Conservation (phyloP, 169 alveolate species). For the Amoebophrya sp. region DNA sequence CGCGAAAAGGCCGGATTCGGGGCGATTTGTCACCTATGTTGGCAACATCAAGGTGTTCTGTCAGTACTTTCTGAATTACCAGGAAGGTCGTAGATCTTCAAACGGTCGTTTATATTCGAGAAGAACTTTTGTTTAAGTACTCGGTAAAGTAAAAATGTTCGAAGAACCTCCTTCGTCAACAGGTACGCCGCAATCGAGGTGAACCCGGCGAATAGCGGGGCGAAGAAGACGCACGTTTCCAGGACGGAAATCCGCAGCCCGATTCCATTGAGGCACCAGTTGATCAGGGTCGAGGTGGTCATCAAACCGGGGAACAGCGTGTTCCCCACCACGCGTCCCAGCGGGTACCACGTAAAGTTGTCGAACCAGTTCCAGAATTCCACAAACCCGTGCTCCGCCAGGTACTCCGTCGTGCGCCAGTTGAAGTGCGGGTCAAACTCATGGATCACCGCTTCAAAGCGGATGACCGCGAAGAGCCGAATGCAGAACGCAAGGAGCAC, state of each 20-base stretch:
- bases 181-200: slow-evolving; percentile 72
- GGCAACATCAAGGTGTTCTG: too few species aligned
- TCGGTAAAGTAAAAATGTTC: too few species aligned
- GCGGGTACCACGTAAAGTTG: slow-evolving; percentile 91
- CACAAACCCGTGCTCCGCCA: slow-evolving; percentile 84
- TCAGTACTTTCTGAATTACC: too few species aligned
- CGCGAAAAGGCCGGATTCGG: slow-evolving; percentile 90
- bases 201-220: slow-evolving; percentile 91
- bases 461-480: slow-evolving; percentile 89
- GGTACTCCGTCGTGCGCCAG: slow-evolving; percentile 85
- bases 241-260: slow-evolving; percentile 79
- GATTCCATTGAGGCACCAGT: slow-evolving; percentile 36
- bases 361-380: slow-evolving; percentile 97
- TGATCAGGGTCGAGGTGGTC: slow-evolving; percentile 82
- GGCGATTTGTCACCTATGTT: slow-evolving; percentile 67
- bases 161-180: background rate
- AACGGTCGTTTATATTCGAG: too few species aligned
- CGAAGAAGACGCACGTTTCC: slow-evolving; percentile 92
- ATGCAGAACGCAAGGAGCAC: slow-evolving; percentile 57
- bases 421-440: slow-evolving; percentile 99
- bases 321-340: slow-evolving; percentile 96
- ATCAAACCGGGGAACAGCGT: slow-evolving; percentile 97
- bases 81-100: too few species aligned
- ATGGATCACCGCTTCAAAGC: slow-evolving; percentile 92
- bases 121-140: too few species aligned